Evolutionary conservation across 371 early-diverging fungal genomes (phyloP).

Genomic region (Zychaea mexicana): DNA sequence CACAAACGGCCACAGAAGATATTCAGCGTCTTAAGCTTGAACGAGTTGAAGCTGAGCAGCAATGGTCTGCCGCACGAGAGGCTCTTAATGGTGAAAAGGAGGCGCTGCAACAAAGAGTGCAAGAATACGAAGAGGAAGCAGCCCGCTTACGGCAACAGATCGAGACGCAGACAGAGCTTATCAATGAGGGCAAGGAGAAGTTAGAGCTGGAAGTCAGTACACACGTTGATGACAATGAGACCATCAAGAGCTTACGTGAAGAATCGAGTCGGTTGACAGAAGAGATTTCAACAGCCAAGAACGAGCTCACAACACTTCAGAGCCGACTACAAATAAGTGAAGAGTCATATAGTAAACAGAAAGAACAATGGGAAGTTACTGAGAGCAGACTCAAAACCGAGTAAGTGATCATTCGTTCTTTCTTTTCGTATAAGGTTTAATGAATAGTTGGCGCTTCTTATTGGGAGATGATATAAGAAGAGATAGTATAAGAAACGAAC

Average conservation of each 20-base stretch:
- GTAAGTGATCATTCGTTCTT: not conserved
- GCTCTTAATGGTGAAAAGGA: not conserved
- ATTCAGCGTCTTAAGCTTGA: conserved; percentile 2
- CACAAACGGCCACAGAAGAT: not conserved
- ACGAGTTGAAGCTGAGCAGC: conserved; percentile 3
- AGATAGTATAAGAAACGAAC: no score
- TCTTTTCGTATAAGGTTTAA: not conserved
- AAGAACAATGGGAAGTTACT: not conserved
- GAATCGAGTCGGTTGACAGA: not conserved
- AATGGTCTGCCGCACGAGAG: not conserved
- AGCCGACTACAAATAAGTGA: not conserved
- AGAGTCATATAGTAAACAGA: not conserved
- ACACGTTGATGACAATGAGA: not conserved
- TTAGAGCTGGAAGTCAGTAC: not conserved
- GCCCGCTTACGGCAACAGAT: not conserved
- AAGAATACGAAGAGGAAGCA: not conserved
- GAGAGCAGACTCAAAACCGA: not conserved
- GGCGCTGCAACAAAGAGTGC: not conserved
- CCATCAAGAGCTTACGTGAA: not conserved
- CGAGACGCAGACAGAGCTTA: not conserved
- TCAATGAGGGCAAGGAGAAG: not conserved
- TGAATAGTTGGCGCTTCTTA: not conserved
- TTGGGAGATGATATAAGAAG: no score
- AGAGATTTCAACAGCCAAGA: not conserved
- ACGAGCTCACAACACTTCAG: not conserved